These are phyloP conservation scores for Sungouiella thailandica DNA, from an alignment of 805 yeast species.

Conservation along the genomic window DNA sequence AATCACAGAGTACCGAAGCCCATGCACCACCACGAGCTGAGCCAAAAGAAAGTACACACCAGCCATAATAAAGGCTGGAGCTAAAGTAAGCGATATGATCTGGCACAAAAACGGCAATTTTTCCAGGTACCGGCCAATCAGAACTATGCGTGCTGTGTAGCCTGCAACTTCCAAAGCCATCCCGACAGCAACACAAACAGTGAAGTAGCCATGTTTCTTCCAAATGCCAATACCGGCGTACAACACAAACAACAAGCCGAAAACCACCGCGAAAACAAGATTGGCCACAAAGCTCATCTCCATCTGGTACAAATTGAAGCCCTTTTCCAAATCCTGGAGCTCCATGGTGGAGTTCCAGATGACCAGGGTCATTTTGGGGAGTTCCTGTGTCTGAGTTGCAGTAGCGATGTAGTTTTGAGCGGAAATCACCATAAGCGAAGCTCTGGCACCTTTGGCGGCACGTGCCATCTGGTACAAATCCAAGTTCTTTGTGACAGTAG, in stretches of 20 bases:
- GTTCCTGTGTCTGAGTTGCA: conserved; percentile 16
- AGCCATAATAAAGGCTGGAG: conserved; percentile 82
- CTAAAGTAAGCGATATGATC: conserved; percentile 64
- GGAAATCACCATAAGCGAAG: conserved; percentile 17
- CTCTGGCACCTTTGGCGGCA: conserved; percentile 16
- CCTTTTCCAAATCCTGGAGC: conserved; percentile 16
- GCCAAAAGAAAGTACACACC: conserved; percentile 73
- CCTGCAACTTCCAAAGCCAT: conserved; percentile 61
- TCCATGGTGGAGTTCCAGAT: conserved; percentile 18
- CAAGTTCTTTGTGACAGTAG: conserved; percentile 10
- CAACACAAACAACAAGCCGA: conserved; percentile 9
- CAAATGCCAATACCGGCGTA: conserved; percentile 29
- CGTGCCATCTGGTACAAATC: conserved; percentile 14
- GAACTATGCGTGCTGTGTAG: conserved; percentile 53
- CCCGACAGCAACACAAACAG: conserved; percentile 52
- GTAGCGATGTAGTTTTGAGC: conserved; percentile 19
- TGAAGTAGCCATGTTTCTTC: conserved; percentile 63
- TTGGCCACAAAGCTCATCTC: conserved; percentile 10
- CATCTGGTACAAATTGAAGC: conserved; percentile 16
- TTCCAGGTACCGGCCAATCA: conserved; percentile 24
- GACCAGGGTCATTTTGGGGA: conserved; percentile 16
- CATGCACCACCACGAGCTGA: conserved; percentile 56
- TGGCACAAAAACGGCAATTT: conserved; percentile 52
- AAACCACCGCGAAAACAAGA: conserved; percentile 11
- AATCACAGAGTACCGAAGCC: conserved; percentile 39